Conservation (phyloP, 768 basidiomycete genomes). For the Pleurotus sapidus region DNA sequence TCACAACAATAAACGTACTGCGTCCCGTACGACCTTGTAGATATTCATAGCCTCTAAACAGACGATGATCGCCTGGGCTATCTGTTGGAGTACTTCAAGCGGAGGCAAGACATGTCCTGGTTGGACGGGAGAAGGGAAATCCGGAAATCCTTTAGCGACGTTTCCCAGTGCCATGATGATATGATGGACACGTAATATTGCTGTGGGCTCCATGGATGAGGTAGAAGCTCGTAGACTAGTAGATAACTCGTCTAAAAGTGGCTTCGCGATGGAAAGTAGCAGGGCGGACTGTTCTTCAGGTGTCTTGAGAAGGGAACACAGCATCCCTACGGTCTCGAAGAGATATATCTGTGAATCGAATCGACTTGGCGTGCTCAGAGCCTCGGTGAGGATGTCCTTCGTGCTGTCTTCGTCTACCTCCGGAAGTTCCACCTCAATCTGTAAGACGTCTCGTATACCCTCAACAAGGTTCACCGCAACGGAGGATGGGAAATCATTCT, state of each 20-base stretch:
- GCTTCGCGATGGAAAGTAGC: conserved; percentile 76
- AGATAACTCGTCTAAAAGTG: conserved; percentile 73
- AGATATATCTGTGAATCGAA: conserved; percentile 94
- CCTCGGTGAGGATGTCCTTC: conserved; percentile 72
- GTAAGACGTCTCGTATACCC: conserved; percentile 72
- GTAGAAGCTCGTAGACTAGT: conserved; percentile 51
- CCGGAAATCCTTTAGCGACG: conserved; percentile 95
- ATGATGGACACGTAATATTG: conserved; percentile 90
- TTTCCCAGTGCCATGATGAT: conserved; percentile 92
- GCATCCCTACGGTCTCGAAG: conserved; percentile 86
- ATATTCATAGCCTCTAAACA: conserved; percentile 87
- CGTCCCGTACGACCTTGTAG: conserved; percentile 86
- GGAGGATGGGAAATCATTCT: conserved; percentile 71
- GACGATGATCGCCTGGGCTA: conserved; percentile 84
- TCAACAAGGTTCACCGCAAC: conserved; percentile 71
- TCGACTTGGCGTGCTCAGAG: conserved; percentile 61
- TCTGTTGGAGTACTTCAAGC: conserved; percentile 76
- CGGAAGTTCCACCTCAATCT: conserved; percentile 73
- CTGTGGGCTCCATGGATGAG: conserved; percentile 62
- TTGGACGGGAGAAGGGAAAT: conserved; percentile 70
- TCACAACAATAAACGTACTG: conserved; percentile 50
- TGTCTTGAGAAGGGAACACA: conserved; percentile 72
- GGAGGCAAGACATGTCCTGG: conserved; percentile 69
- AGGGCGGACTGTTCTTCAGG: conserved; percentile 67
- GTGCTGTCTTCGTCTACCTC: conserved; percentile 70